Evolutionary conservation across 2,329 filamentous ascomycete species (phyloP).

Genomic region (Periconia sp.): DNA sequence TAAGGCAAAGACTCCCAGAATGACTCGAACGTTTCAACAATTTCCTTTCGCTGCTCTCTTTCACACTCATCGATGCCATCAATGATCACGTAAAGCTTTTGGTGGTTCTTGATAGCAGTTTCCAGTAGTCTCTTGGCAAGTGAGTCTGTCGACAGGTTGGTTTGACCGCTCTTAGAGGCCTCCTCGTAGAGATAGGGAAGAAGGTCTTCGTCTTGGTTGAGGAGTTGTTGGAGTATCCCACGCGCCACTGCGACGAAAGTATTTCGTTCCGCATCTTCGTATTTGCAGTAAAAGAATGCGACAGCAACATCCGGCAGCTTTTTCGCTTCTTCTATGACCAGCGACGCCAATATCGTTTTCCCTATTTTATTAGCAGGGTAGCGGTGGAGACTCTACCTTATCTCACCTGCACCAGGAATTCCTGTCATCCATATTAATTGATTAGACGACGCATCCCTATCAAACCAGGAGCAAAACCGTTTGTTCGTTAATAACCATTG

Average conservation of each 20-base stretch:
- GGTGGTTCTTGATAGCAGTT: conserved; percentile 25
- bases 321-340: conserved; percentile 36
- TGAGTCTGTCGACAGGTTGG: conserved; percentile 20
- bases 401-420: conserved; percentile 43
- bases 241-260: conserved; percentile 34
- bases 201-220: conserved; percentile 25
- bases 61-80: conserved; percentile 50
- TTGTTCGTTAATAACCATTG: conserved; percentile 33
- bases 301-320: conserved; percentile 11
- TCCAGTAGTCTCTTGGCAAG: conserved; percentile 34
- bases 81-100: conserved; percentile 43
- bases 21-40: conserved; percentile 26
- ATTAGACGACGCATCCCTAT: conserved; percentile 3
- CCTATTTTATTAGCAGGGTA: conserved; percentile 22
- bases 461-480: conserved; percentile 10
- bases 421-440: conserved; percentile 43
- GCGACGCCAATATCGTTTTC: conserved; percentile 47
- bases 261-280: conserved; percentile 26
- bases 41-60: conserved; percentile 23
- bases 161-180: conserved; percentile 21
- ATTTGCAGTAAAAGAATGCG: conserved; percentile 46
- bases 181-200: conserved; percentile 33
- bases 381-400: not conserved
- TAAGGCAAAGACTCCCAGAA: conserved; percentile 9
- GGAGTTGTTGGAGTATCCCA: conserved; percentile 35